A percentile compares a stretch with the other conserved stretches of the same genome.
Evolutionary conservation across 2,329 filamentous ascomycete genomes (phyloP).

Genomic region (Aspergillus fijiensis): DNA sequence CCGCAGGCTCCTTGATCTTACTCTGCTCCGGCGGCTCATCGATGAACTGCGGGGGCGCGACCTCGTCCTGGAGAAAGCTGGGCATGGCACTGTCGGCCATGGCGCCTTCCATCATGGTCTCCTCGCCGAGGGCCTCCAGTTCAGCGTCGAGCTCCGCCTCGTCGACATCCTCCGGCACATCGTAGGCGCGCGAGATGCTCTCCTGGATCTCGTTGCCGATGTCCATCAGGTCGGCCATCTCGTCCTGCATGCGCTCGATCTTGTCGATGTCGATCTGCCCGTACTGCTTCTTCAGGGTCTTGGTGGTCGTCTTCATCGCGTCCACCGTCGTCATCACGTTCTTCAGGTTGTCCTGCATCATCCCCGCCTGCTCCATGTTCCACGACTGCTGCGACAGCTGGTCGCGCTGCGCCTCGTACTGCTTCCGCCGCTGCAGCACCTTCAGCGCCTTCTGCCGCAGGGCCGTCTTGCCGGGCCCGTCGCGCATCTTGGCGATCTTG

Average conservation of each 20-base stretch:
- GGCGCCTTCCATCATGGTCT: conserved; percentile 79
- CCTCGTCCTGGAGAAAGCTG: conserved; percentile 85
- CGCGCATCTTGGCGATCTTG: conserved; percentile 88
- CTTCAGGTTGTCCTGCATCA: conserved; percentile 98
- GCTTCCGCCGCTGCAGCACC: conserved; percentile 86
- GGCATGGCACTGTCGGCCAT: conserved; percentile 67
- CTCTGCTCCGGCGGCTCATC: conserved; percentile 78
- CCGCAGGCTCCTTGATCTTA: conserved; percentile 79
- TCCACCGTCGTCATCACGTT: conserved; percentile 99
- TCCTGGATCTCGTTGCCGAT: conserved; percentile 98
- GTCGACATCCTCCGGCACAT: conserved; percentile 94
- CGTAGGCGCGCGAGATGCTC: conserved; percentile 84
- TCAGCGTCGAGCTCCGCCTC: conserved; percentile 96
- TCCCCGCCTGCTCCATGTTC: conserved; percentile 98
- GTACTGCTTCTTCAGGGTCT: conserved; percentile 88
- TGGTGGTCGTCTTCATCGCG: conserved; percentile 95
- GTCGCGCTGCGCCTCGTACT: conserved; percentile 91
- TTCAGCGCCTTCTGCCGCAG: conserved; percentile 94
- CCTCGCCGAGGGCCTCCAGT: conserved; percentile 88
- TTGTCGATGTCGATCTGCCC: conserved; percentile 97
- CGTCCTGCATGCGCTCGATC: conserved; percentile 96
- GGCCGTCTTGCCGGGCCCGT: conserved; percentile 88
- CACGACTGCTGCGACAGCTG: conserved; percentile 92
- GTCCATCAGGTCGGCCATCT: conserved; percentile 98
- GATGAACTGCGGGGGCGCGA: conserved; percentile 78